Base-by-base conservation (phyloP, 768 basidiomycete species). In the Boletus patriciae region DNA sequence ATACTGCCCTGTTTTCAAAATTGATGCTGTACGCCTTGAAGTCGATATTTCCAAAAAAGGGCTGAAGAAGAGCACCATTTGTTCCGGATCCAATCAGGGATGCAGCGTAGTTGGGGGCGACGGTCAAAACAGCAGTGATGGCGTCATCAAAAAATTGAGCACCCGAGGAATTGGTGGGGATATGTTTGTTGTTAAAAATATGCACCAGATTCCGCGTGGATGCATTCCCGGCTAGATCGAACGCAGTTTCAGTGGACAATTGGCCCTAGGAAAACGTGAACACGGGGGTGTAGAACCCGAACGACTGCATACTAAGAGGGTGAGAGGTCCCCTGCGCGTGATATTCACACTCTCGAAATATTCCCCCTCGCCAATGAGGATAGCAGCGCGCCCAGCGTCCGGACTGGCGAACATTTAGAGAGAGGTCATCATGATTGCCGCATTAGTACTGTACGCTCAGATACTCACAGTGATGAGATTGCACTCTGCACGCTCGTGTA, bases 141-240 rank as follows among this genome's bases (percentile, higher is more conserved):
- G 52, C 72, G 1, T 83, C 83, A 62, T 86, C 83, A 62, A 85
- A 83, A 67, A 78, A 73, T 12, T 78, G 78, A 15, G 70, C 33
- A 33, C 70, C 66, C 71, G 42, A 74, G 65, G 23, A 16, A 36
- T 12, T 36, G 15, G 13, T 7, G 15, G 6, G 36, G 15, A 36
- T 15, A 16, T 29, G 2, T 36, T 36, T 36, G 36, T 36, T 36
- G 36, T 36, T 16, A 36, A 15, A 16, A 15, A 36, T 16, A 7
- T 15, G 15, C 16, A 36, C 36, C 15, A 15, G 36, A 16, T 36
- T 36, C 15, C 36, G 15, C 15, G 36, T 7, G 36, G 15, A 36
- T 36, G 36, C 36, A 36, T 36, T 36, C 15, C 36, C 15, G 6
- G 36, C 36, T 36, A 16, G 13, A 1, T 36, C 16, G 15, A 36